Evolutionary conservation across 306 rosid species (phyloP).

Genomic region (Coriaria nepalensis): DNA sequence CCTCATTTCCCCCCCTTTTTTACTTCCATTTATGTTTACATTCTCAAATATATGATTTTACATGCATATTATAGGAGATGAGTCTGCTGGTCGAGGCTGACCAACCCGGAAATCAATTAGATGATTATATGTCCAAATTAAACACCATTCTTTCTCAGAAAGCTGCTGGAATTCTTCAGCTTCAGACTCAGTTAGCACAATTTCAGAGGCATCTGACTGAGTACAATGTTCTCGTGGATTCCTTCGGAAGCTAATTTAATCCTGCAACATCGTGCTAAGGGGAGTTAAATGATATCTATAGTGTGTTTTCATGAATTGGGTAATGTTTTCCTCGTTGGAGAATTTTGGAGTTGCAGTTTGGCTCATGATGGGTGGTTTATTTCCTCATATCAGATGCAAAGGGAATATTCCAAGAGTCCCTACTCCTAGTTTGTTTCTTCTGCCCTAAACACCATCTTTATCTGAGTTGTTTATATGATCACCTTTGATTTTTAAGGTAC

Average conservation of each 20-base stretch:
- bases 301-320: no score
- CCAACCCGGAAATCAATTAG: conserved; percentile 76
- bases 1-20: conserved; percentile 11
- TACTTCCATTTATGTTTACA: conserved; percentile 1
- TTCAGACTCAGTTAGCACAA: conserved; percentile 70
- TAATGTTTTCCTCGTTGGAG: no score
- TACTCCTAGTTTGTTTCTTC: no score
- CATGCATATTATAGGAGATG: conserved; percentile 63
- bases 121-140: conserved; percentile 53
- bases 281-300: no score
- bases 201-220: conserved; percentile 72
- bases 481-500: no score
- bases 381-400: no score
- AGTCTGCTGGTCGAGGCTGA: conserved; percentile 69
- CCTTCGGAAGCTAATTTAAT: conserved; percentile 33
- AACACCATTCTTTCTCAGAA: conserved; percentile 71
- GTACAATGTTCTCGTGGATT: conserved; percentile 43
- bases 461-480: no score
- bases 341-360: no score
- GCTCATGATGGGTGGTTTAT: no score
- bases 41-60: conserved; percentile 7
- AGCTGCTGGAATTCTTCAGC: conserved; percentile 59
- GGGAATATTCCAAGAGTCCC: no score
- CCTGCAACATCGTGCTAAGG: background rate
- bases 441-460: no score